Evolutionary conservation across 306 rosid species (phyloP).

Genomic region (cucumber (Cucumis sativus)): DNA sequence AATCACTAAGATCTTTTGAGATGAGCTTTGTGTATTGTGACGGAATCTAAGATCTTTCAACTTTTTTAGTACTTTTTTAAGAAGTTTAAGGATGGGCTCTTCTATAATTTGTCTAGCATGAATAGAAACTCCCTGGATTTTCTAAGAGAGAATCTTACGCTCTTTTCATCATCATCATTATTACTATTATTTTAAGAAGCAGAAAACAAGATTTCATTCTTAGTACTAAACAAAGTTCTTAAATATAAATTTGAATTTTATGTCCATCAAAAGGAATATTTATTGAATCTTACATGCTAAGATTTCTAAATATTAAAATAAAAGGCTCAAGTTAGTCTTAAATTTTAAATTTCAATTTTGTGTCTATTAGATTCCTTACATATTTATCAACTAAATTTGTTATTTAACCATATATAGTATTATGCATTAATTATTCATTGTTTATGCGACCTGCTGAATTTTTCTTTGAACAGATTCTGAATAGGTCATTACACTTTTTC

Average conservation of each 20-base stretch:
- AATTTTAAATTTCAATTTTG: too few species aligned
- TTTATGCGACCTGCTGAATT: neutral
- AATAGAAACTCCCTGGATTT: neutral
- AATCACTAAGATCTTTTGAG: neutral
- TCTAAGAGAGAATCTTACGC: neutral
- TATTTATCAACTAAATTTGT: too few species aligned
- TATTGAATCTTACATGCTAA: neutral
- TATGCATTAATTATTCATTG: neutral
- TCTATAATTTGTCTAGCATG: neutral
- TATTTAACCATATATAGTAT: too few species aligned
- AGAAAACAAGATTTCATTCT: too few species aligned
- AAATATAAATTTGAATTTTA: too few species aligned
- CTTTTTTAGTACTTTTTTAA: neutral
- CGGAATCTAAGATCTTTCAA: neutral
- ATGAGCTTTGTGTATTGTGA: too few species aligned
- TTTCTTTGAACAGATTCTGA: neutral
- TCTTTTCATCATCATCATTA: too few species aligned
- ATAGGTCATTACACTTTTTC: neutral
- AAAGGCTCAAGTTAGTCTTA: neutral
- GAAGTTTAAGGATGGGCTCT: neutral
- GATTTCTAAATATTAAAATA: neutral
- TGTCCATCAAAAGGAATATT: too few species aligned
- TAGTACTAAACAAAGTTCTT: too few species aligned
- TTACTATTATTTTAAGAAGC: too few species aligned
- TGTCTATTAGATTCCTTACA: too few species aligned